A percentile compares a stretch with the other conserved stretches of the same genome.
Conservation (phyloP, 768 basidiomycete species). For the Sistotremastrum suecicum region DNA sequence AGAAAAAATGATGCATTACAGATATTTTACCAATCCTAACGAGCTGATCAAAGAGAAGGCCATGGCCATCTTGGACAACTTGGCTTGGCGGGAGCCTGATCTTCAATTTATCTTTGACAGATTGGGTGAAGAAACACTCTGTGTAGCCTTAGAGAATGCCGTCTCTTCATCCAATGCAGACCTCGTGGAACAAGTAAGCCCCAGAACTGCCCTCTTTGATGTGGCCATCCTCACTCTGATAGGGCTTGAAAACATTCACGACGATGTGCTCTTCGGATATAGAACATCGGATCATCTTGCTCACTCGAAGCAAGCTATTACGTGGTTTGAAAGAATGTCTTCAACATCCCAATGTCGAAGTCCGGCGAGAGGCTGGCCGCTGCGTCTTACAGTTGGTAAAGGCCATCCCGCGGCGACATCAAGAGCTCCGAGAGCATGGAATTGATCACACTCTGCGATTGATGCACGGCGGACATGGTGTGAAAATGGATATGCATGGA, state of each 20-base stretch:
- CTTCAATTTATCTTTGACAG: slow-evolving; percentile 44
- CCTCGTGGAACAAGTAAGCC: slow-evolving; percentile 36
- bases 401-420: slow-evolving; percentile 21
- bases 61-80: slow-evolving; percentile 48
- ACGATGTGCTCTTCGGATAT: slow-evolving; percentile 53
- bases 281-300: slow-evolving; percentile 35
- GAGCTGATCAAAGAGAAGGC: slow-evolving; percentile 56
- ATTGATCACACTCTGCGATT: slow-evolving; percentile 29
- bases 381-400: slow-evolving; percentile 45
- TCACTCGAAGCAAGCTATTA: slow-evolving; percentile 38
- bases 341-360: slow-evolving; percentile 41
- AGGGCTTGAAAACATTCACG: slow-evolving; percentile 49
- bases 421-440: slow-evolving; percentile 28
- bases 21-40: slow-evolving; percentile 25
- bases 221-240: not conserved
- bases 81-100: slow-evolving; percentile 53
- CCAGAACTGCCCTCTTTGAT: not conserved
- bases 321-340: slow-evolving; percentile 40
- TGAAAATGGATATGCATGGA: slow-evolving; percentile 13
- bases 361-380: slow-evolving; percentile 44
- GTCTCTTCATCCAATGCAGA: slow-evolving; percentile 39
- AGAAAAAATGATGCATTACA: slow-evolving; percentile 1
- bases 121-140: slow-evolving; percentile 31
- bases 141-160: slow-evolving; percentile 31
- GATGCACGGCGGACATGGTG: slow-evolving; percentile 26